phyloP scores from a whole-genome alignment of 441 rosid genomes.

The Pelargonium cotyledonis region DNA sequence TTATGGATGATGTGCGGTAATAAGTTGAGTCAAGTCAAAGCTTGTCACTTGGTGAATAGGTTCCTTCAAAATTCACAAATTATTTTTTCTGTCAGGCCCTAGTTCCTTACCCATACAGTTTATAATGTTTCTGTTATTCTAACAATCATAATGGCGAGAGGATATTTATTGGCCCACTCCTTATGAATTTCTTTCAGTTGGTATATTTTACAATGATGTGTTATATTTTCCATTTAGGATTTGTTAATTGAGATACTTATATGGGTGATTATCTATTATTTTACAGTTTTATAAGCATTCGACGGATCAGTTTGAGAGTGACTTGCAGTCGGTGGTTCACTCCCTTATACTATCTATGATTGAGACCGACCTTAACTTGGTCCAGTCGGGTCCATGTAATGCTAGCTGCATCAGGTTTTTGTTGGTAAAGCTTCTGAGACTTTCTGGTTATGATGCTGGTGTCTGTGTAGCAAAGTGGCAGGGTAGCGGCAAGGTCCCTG shows the following conservation, averaged over 20 bases:
- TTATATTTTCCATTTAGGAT: background rate
- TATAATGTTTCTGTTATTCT: too few relatives aligned
- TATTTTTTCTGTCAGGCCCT: too few relatives aligned
- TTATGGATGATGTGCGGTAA: too few relatives aligned
- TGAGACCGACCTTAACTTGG: constrained; percentile 46
- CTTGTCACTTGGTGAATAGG: too few relatives aligned
- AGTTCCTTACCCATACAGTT: too few relatives aligned
- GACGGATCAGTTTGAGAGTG: constrained; percentile 47
- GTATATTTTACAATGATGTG: background rate
- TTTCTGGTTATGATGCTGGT: constrained; percentile 77
- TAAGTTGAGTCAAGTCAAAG: too few relatives aligned
- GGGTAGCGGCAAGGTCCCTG: constrained; percentile 76
- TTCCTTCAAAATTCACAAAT: too few relatives aligned
- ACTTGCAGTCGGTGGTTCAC: constrained; percentile 48
- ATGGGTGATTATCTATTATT: constrained; percentile 13
- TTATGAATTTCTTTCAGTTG: background rate
- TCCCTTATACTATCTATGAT: constrained; percentile 49
- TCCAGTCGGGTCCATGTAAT: constrained; percentile 62
- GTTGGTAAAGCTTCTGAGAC: constrained; percentile 65
- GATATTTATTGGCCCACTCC: background rate
- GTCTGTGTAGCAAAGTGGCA: constrained; percentile 82
- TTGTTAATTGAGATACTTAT: background rate
- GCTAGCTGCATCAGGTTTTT: constrained; percentile 73
- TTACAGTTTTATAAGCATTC: constrained; percentile 54
- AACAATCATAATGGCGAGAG: too few relatives aligned